Conservation (phyloP, 768 basidiomycete genomes). For the Boletus eberwhitei region DNA sequence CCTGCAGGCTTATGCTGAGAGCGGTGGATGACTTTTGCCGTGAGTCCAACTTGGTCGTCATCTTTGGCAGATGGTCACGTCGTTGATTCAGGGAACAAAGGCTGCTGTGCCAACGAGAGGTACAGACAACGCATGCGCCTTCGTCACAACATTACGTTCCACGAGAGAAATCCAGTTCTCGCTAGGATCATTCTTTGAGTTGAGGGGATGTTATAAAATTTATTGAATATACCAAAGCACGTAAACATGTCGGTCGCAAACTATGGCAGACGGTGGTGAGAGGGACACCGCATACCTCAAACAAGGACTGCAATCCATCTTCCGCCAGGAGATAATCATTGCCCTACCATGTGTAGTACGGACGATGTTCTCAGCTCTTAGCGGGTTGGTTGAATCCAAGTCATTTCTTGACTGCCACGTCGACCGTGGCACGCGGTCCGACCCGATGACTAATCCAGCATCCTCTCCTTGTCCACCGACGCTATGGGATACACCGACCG, state of each 20-base stretch:
- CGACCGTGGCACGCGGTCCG: neutral
- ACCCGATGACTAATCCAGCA: conserved; percentile 2
- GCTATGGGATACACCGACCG: conserved; percentile 58
- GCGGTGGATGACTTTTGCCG: conserved; percentile 50
- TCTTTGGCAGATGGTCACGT: neutral
- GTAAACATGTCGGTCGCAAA: conserved; percentile 32
- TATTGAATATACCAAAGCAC: conserved; percentile 3
- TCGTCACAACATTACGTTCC: conserved; percentile 27
- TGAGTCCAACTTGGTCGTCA: conserved; percentile 33
- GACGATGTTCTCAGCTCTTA: conserved; percentile 20
- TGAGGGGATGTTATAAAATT: conserved; percentile 14
- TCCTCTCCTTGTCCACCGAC: conserved; percentile 1
- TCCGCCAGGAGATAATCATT: conserved; percentile 28
- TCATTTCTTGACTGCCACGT: neutral
- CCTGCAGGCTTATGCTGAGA: conserved; percentile 45
- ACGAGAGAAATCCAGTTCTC: conserved; percentile 4
- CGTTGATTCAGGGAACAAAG: conserved; percentile 35
- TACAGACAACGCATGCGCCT: conserved; percentile 51
- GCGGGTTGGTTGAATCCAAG: conserved; percentile 19
- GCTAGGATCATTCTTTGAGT: conserved; percentile 22
- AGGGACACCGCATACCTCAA: conserved; percentile 64
- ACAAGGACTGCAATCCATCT: conserved; percentile 53
- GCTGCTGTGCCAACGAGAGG: conserved; percentile 54
- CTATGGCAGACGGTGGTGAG: conserved; percentile 64
- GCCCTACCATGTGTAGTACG: conserved; percentile 6